These are phyloP conservation scores for Euphrasia arctica DNA, from an alignment of 305 asterid species.

Conservation along the genomic window DNA sequence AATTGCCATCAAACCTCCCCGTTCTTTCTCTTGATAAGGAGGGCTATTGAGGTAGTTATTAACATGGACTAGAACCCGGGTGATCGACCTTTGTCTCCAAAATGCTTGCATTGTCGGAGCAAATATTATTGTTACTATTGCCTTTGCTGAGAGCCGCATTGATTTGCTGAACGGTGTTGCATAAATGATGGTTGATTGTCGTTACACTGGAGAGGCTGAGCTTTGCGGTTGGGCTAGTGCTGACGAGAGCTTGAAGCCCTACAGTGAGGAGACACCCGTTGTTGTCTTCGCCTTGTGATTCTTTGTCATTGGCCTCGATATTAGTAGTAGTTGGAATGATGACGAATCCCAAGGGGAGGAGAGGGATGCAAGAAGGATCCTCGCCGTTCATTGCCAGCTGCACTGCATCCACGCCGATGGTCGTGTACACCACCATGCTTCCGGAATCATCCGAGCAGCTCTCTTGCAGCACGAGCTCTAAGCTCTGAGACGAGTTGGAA, in stretches of 20 bases:
- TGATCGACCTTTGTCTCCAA: background rate
- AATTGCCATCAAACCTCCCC: background rate
- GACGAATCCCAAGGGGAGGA: slow-evolving; percentile 80
- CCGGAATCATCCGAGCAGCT: slow-evolving; percentile 90
- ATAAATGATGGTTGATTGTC: slow-evolving; percentile 67
- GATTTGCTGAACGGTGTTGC: slow-evolving; percentile 77
- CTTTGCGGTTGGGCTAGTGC: slow-evolving; percentile 78
- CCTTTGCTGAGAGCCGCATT: slow-evolving; percentile 38
- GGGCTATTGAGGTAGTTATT: background rate
- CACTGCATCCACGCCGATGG: slow-evolving; percentile 77
- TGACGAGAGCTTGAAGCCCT: slow-evolving; percentile 72
- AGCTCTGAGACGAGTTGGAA: slow-evolving; percentile 87
- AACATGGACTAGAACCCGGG: background rate
- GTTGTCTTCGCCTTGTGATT: slow-evolving; percentile 26
- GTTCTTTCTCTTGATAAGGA: background rate
- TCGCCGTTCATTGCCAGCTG: slow-evolving; percentile 90
- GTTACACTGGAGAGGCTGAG: slow-evolving; percentile 77
- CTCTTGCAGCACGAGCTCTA: slow-evolving; percentile 88
- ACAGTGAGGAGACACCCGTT: slow-evolving; percentile 77
- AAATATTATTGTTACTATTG: background rate
- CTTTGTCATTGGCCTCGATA: slow-evolving; percentile 7
- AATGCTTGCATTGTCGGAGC: background rate
- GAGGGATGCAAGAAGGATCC: slow-evolving; percentile 81
- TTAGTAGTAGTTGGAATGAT: slow-evolving; percentile 40
- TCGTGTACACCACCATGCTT: slow-evolving; percentile 75